These are phyloP conservation scores for Bidens hawaiensis DNA, from an alignment of 140 eudicot species.

Conservation along the genomic window DNA sequence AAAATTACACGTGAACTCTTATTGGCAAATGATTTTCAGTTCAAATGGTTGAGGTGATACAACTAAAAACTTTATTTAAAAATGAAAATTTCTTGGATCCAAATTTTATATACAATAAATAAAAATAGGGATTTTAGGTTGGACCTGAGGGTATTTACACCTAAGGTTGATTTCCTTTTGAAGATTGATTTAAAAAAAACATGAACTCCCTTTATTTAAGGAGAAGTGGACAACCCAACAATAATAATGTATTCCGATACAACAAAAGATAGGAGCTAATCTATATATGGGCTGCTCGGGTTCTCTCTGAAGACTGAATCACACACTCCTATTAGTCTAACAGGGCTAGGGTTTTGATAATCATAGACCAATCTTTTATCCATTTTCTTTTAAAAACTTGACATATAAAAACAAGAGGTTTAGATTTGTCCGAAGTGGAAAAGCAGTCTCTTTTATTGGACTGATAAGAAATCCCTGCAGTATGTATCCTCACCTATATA, in stretches of 20 bases:
- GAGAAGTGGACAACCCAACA: neutral
- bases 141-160: no score
- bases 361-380: constrained; percentile 1
- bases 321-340: neutral
- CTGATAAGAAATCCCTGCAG: neutral
- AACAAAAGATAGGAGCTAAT: neutral
- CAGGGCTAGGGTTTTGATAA: neutral
- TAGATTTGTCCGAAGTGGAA: constrained; percentile 5
- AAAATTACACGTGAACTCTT: no score
- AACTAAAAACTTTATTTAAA: no score
- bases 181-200: no score
- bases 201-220: no score
- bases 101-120: no score
- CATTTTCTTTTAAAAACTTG: neutral
- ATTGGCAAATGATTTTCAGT: no score
- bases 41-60: no score
- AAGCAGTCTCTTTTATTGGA: constrained; percentile 6
- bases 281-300: neutral
- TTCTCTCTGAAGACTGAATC: constrained; percentile 5
- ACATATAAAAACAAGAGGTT: neutral
- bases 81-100: no score
- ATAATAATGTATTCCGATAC: neutral
- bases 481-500: neutral
- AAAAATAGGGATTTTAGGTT: no score
- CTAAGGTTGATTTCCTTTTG: no score